Evolutionary conservation across 2,329 filamentous ascomycete genomes (phyloP).

Genomic region (Berkeleyomyces rouxiae): DNA sequence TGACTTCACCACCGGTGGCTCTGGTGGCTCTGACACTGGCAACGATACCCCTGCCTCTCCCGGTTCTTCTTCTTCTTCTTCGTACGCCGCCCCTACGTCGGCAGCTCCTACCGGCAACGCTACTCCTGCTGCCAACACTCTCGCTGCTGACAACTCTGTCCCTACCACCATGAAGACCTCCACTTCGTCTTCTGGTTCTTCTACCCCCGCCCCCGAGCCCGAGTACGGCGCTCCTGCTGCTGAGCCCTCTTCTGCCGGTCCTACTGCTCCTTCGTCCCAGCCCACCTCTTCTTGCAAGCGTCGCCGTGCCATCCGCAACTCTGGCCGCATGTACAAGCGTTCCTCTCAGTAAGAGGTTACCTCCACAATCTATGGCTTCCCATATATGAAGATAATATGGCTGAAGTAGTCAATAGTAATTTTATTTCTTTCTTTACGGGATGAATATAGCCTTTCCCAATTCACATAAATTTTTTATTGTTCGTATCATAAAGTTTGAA

Average conservation of each 20-base stretch:
- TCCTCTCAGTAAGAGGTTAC: neutral
- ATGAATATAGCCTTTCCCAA: neutral
- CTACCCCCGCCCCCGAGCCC: neutral
- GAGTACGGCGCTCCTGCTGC: neutral
- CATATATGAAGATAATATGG: neutral
- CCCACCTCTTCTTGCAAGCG: conserved; percentile 4
- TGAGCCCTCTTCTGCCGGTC: neutral
- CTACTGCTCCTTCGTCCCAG: neutral
- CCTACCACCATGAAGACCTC: neutral
- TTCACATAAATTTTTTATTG: neutral
- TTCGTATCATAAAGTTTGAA: too few relatives aligned
- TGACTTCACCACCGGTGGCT: conserved; percentile 19
- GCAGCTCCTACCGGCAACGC: neutral
- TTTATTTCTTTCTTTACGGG: neutral
- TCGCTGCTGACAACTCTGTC: neutral
- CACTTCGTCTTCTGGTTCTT: neutral
- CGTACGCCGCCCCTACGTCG: neutral
- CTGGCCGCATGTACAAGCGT: conserved; percentile 7
- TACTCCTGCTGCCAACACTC: neutral
- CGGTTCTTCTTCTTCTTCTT: neutral
- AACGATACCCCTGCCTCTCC: neutral
- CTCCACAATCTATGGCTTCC: neutral
- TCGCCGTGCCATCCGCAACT: conserved; percentile 10
- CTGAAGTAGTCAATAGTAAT: neutral
- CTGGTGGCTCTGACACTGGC: conserved; percentile 1